A percentile compares a stretch with the other conserved stretches of the same genome.
phyloP scores from a whole-genome alignment of 495 filamentous ascomycete genomes.

The Peziza echinospora region DNA sequence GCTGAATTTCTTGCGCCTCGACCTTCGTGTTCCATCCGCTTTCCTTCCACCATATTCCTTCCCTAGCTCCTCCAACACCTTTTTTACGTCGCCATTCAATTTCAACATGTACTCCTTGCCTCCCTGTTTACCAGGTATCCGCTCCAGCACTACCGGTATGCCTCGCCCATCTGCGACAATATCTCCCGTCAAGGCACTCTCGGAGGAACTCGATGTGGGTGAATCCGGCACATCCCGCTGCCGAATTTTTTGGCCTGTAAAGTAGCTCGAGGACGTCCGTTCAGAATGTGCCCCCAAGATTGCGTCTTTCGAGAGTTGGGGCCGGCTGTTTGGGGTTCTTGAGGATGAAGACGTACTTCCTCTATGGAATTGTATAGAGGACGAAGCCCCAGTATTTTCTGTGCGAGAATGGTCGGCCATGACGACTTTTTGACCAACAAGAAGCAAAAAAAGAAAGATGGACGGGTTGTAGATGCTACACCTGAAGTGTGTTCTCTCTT shows the following conservation, averaged over 20 bases:
- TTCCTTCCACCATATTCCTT: background rate
- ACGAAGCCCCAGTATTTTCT: too few species aligned
- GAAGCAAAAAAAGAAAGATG: too few species aligned
- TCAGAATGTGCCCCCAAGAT: too few species aligned
- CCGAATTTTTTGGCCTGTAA: background rate
- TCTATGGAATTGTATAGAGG: too few species aligned
- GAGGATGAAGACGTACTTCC: too few species aligned
- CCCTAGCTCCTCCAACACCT: slow-evolving; percentile 2
- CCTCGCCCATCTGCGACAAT: background rate
- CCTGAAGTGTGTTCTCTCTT: too few species aligned
- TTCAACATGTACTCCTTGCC: slow-evolving; percentile 13
- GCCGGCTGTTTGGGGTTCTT: too few species aligned
- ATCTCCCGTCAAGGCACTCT: background rate
- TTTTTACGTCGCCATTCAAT: slow-evolving; percentile 9
- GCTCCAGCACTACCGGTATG: slow-evolving; percentile 13
- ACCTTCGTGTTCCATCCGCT: slow-evolving; percentile 4
- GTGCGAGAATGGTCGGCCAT: too few species aligned
- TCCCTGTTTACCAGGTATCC: slow-evolving; percentile 9
- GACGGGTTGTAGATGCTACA: too few species aligned
- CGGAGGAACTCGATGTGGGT: background rate
- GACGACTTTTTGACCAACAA: too few species aligned
- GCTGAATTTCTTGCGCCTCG: slow-evolving; percentile 31
- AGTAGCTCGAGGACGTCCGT: too few species aligned
- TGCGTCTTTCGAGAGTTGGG: too few species aligned
- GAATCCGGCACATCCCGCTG: background rate